Conservation (phyloP, 202 grass and related monocot genomes). For the Cymbopogon flexuosus region DNA sequence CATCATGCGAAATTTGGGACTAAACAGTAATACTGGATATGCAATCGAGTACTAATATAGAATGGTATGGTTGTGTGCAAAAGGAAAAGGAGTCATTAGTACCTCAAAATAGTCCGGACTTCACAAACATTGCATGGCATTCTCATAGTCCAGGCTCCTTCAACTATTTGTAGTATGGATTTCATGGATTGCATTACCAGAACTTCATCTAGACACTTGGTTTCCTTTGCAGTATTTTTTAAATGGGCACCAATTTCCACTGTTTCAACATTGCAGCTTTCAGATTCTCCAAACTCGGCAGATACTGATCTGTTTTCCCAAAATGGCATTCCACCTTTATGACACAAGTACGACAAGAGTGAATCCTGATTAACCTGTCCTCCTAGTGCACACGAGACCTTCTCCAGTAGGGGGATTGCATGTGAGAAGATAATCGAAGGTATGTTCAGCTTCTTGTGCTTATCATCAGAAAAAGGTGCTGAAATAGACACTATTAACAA, state of each 20-base stretch:
- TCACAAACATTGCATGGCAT: slow-evolving; percentile 38
- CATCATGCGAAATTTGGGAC: not conserved
- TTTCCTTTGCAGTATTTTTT: slow-evolving; percentile 26
- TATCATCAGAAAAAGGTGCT: slow-evolving; percentile 46
- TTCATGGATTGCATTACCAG: slow-evolving; percentile 38
- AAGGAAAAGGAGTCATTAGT: slow-evolving; percentile 23
- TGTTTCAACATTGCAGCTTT: slow-evolving; percentile 33
- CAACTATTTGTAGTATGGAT: slow-evolving; percentile 56
- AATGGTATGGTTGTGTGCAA: not conserved
- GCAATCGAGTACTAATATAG: not conserved
- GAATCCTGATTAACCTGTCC: slow-evolving; percentile 46
- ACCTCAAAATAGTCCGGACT: slow-evolving; percentile 57
- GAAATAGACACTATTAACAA: slow-evolving; percentile 67
- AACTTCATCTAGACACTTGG: slow-evolving; percentile 34
- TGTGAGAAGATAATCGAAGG: slow-evolving; percentile 59
- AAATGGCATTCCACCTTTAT: slow-evolving; percentile 46
- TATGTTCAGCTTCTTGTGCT: slow-evolving; percentile 49
- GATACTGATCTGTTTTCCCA: slow-evolving; percentile 25
- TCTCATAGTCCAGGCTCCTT: slow-evolving; percentile 55
- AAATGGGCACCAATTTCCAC: not conserved
- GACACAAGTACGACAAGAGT: slow-evolving; percentile 57
- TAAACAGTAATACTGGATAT: not conserved
- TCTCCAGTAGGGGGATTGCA: slow-evolving; percentile 65
- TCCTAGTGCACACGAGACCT: slow-evolving; percentile 53
- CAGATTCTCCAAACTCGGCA: slow-evolving; percentile 26